Base-by-base conservation (phyloP, 306 rosid species). In the Luffa acutangula region DNA sequence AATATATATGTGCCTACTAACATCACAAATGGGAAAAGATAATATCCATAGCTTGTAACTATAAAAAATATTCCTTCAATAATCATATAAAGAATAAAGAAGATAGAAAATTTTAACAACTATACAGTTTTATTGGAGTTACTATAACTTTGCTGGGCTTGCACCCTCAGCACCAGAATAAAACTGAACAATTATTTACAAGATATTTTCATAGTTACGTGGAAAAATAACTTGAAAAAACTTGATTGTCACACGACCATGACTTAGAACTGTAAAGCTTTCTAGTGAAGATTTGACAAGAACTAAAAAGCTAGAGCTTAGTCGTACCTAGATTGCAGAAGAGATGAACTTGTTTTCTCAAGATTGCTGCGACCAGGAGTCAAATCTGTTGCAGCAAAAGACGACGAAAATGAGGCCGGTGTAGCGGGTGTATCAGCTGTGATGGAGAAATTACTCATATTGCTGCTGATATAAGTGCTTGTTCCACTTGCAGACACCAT, bases 291-390 rank as follows among this genome's bases (percentile, higher is more conserved):
- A 25, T 39, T n/a, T 69, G 52, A n/a, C 2, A 43, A n/a, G 76
- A 73, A 73, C 77, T 73, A 12, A 13, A 25, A 52, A 11, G 77
- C 72, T 71, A 43, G 59, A 25, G 25, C 34, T 63, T 7, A 80
- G 54, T 64, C 59, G 77, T 57, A 71, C 48, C 82, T 80, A 18
- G 85, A 79, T 33, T 64, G 81, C 41, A 89, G 62, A 76, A 89
- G 89, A 34, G 87, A 78, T 20, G 89, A 84, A 52, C 84, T 67
- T 17, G 83, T 83, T 83, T 81, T 90, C 74, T 86, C 91, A 36
- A 48, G 18, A 64, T 59, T 83, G 83, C 76, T 83, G 81, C 82
- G 88, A 4, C 48, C 31, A 12, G 79, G 41, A 76, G 81, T 70
- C 8, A 82, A 83, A 39, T 63, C 83, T n/a, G 78, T 57, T 54